A percentile compares a stretch with the other conserved stretches of the same genome.
Evolutionary conservation across 345 rosid species (phyloP).

Genomic region (Bruguiera sexangula): DNA sequence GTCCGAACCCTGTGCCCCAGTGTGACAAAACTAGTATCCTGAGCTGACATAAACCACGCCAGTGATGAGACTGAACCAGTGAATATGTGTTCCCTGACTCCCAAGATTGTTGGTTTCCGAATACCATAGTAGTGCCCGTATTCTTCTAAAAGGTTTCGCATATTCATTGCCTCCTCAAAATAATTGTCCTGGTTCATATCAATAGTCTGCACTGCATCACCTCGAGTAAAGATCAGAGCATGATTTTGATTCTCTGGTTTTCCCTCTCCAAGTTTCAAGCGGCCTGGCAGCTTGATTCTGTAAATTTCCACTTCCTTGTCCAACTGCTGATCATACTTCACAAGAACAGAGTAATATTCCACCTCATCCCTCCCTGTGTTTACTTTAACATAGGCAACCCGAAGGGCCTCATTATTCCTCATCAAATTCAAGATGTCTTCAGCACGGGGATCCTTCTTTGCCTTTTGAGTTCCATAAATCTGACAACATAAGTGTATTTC

Average conservation of each 20-base stretch:
- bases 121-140: constrained; percentile 66
- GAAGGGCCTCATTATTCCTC: constrained; percentile 86
- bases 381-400: constrained; percentile 92
- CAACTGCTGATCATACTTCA: constrained; percentile 76
- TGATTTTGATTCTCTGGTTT: constrained; percentile 99
- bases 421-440: constrained; percentile 79
- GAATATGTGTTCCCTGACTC: constrained; percentile 94
- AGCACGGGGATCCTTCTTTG: constrained; percentile 82
- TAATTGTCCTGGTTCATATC: constrained; percentile 99
- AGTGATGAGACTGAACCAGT: constrained; percentile 94
- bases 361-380: constrained; percentile 52
- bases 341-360: constrained; percentile 89
- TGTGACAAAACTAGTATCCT: constrained; percentile 53
- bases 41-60: constrained; percentile 33
- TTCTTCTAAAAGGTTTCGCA: constrained; percentile 94
- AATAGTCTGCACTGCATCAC: constrained; percentile 95
- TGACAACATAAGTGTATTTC: constrained; percentile 93
- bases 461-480: constrained; percentile 90
- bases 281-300: constrained; percentile 91
- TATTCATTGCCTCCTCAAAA: constrained; percentile 96
- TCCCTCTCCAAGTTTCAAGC: constrained; percentile 95
- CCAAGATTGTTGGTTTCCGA: constrained; percentile 79
- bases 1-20: constrained; percentile 97
- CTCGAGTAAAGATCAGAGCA: constrained; percentile 91
- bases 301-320: constrained; percentile 86